Base-by-base conservation (phyloP, 192 early-diverging fungal species). In the Coemansia sp. region DNA sequence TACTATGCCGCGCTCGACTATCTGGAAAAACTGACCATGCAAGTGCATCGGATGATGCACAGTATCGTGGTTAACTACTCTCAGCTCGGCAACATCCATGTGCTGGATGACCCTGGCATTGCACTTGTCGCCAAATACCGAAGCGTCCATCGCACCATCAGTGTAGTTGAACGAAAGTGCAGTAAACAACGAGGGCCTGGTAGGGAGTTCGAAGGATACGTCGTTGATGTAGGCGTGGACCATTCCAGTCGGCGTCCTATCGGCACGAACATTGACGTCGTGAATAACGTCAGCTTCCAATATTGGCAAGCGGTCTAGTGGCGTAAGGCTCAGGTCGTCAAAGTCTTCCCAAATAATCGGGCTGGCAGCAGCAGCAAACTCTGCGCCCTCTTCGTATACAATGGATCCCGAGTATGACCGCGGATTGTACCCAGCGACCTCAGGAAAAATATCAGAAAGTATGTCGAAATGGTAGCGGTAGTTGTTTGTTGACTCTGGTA, bases 21-120 rank as follows among this genome's bases (percentile, higher is more conserved):
- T 86, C 72, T 94, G 91, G 87, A 96, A 96, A 15, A 79, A 79
- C 77, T 96, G 92, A 8, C 94, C 94, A 80, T 96, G 94, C 51
- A 96, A 71, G 82, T 96, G 94, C 87, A 95, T 87, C 75, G 87
- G 72, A 40, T 96, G 94, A 66, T 72, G 71, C 65, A 89, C 92
- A 22, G 70, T 59, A 67, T 95, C 93, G 41, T 78, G 61, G 78
- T 95, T 96, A 65, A 86, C 82, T 54, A 95, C 79, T 33, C 88
- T 76, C 67, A 94, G 82, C 78, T 95, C 89, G 34, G 91, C 61
- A 29, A 85, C 74, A 22, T 89, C 72, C 73, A 89, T 51, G 67
- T 93, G 87, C 27, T 87, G 73, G 27, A 92, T 54, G 22, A 93
- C 85, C 65, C 83, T 72, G 11, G 90, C 80, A 49, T 88, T 85